Conservation (phyloP, 2,329 filamentous ascomycete species). For the Fusarium palustre region DNA sequence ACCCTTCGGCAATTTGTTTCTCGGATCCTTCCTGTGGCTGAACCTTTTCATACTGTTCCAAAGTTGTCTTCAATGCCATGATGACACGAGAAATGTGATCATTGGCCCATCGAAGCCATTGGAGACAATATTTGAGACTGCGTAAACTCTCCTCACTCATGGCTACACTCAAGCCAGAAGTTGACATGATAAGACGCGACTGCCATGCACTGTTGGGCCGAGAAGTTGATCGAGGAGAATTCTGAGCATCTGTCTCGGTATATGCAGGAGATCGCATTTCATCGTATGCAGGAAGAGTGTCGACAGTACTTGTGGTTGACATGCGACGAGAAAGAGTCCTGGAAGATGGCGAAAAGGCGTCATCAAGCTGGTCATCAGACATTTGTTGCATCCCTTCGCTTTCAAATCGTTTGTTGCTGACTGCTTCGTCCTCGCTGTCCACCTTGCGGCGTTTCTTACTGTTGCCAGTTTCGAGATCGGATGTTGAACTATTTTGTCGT, state of each 20-base stretch:
- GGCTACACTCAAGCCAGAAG: constrained; percentile 88
- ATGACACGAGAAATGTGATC: constrained; percentile 82
- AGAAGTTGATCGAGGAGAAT: constrained; percentile 46
- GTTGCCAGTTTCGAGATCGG: constrained; percentile 60
- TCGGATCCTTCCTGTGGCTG: constrained; percentile 29
- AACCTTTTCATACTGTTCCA: constrained; percentile 81
- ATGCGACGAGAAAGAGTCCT: constrained; percentile 61
- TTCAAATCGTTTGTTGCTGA: constrained; percentile 49
- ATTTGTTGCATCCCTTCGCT: constrained; percentile 47
- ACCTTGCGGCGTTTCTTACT: constrained; percentile 70
- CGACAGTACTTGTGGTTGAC: constrained; percentile 75
- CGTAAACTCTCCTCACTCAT: constrained; percentile 90
- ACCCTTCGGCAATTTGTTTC: constrained; percentile 9
- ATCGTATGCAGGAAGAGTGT: constrained; percentile 86
- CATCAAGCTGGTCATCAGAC: constrained; percentile 42
- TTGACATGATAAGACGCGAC: constrained; percentile 87
- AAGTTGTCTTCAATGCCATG: constrained; percentile 75
- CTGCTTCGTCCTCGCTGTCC: constrained; percentile 54
- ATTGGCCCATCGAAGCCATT: constrained; percentile 84
- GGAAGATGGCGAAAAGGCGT: constrained; percentile 45
- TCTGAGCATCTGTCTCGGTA: constrained; percentile 65
- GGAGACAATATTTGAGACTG: constrained; percentile 85
- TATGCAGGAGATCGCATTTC: constrained; percentile 81
- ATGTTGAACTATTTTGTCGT: constrained; percentile 60
- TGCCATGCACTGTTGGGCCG: constrained; percentile 70